Base-by-base conservation (phyloP, 2,329 filamentous ascomycete genomes). In the Aspergillus cejpii region DNA sequence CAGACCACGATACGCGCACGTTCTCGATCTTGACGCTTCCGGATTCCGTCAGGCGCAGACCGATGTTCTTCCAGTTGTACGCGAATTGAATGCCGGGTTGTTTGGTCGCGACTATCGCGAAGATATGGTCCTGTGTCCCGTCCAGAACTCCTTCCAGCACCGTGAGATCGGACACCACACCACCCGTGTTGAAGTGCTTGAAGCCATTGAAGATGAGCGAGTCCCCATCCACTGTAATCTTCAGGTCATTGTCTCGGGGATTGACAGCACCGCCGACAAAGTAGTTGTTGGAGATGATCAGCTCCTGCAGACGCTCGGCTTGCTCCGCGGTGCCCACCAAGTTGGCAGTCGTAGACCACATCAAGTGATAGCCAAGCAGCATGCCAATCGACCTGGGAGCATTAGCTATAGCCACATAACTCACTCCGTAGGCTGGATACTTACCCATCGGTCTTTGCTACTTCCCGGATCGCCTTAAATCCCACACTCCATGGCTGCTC, bases 181-280 rank as follows among this genome's bases (percentile, higher is more conserved):
- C 81, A 0, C 81, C 81, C 0, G 81, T 85, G 56, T 81, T 84
- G 69, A 84, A 84, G 63, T 77, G 71, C 61, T 85, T 85, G 62
- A 71, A 73, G 1, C 81, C 80, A 46, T 77, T 76, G 61, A 81
- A 84, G 2, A 80, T 59, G 11, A 84, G 59, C 2, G 73, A 64
- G 3, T 79, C 74, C 1, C 75, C 78, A 1, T 78, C 70, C 1
- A 69, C 61, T 0, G 69, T 77, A 48, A 82, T 79, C 23, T 71
- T 75, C 6, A 83, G 62, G 52, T 84, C 80, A 29, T 67, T 78
- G 56, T 84, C 80, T 3, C 81, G 74, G 0, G 80, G 80, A 51
- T 84, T 84, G 15, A 84, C 81, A 0, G 81, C 77, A n/a, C 68
- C 81, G 6, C 81, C 80, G 11, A 84, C 72, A 49, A 83, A 84